A percentile compares a stretch with the other conserved stretches of the same genome.
These are phyloP conservation scores for Cyclostephanos tholiformis DNA, from an alignment of 108 stramenopile genomes.

Conservation along the genomic window DNA sequence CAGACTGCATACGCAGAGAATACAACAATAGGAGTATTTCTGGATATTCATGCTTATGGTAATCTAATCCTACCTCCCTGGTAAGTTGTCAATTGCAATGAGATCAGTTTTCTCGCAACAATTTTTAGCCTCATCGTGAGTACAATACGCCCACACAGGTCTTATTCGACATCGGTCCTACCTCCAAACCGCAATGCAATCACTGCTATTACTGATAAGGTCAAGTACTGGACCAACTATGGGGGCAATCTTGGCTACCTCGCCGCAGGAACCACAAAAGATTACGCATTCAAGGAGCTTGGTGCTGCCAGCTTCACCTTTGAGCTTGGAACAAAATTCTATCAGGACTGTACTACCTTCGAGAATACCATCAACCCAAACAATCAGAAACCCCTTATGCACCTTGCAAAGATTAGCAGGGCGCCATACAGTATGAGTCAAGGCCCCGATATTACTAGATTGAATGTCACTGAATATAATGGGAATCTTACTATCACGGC, in stretches of 20 bases:
- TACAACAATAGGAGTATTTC: slow-evolving; percentile 26
- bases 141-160: slow-evolving; percentile 12
- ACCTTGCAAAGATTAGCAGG: slow-evolving; percentile 40
- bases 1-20: slow-evolving; percentile 9
- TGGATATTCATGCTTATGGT: slow-evolving; percentile 42
- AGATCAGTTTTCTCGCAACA: background rate
- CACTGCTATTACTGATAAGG: background rate
- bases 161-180: background rate
- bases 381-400: slow-evolving; percentile 42
- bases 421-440: slow-evolving; percentile 39
- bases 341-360: slow-evolving; percentile 51
- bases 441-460: slow-evolving; percentile 49
- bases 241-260: slow-evolving; percentile 8
- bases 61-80: background rate
- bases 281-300: slow-evolving; percentile 47
- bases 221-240: background rate
- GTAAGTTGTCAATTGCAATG: background rate
- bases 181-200: background rate
- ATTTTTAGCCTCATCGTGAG: slow-evolving; percentile 19
- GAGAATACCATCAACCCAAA: slow-evolving; percentile 29
- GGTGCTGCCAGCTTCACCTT: slow-evolving; percentile 54
- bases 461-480: background rate
- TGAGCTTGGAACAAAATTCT: slow-evolving; percentile 55
- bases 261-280: slow-evolving; percentile 39
- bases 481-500: background rate